These are phyloP conservation scores for Sugiyamaella grinbergsii DNA, from an alignment of 1,139 yeast genomes.

Conservation along the genomic window DNA sequence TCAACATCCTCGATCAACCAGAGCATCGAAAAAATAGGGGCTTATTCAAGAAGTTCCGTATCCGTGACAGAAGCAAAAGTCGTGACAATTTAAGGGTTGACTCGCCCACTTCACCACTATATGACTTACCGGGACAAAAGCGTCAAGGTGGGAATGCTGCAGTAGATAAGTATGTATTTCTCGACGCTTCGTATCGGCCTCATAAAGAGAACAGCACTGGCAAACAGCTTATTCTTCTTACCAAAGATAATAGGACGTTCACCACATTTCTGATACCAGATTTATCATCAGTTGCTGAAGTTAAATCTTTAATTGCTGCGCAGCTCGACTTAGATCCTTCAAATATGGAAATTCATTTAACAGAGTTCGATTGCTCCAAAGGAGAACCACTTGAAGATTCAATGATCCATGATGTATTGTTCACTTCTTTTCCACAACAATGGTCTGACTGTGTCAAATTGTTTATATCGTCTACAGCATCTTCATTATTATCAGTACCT, in stretches of 20 bases:
- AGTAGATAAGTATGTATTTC: constrained; percentile 10
- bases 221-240: constrained; percentile 53
- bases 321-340: constrained; percentile 48
- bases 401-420: constrained; percentile 47
- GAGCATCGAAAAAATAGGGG: constrained; percentile 23
- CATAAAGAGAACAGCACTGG: constrained; percentile 4
- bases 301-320: constrained; percentile 47
- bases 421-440: constrained; percentile 10
- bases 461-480: constrained; percentile 26
- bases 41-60: constrained; percentile 27
- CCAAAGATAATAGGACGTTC: constrained; percentile 60
- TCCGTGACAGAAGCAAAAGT: constrained; percentile 26
- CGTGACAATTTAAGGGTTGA: constrained; percentile 26
- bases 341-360: constrained; percentile 60
- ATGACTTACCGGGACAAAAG: constrained; percentile 5
- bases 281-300: constrained; percentile 36
- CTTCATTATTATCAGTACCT: neutral
- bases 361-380: constrained; percentile 66
- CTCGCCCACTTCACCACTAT: constrained; percentile 28
- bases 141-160: neutral
- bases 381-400: constrained; percentile 62
- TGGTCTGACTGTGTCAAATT: constrained; percentile 36
- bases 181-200: constrained; percentile 20
- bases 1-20: constrained; percentile 10
- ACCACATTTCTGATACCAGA: constrained; percentile 50